A percentile compares a stretch with the other conserved stretches of the same genome.
Conservation (phyloP, 352 stramenopile genomes). For the Phytophthora hibernalis region DNA sequence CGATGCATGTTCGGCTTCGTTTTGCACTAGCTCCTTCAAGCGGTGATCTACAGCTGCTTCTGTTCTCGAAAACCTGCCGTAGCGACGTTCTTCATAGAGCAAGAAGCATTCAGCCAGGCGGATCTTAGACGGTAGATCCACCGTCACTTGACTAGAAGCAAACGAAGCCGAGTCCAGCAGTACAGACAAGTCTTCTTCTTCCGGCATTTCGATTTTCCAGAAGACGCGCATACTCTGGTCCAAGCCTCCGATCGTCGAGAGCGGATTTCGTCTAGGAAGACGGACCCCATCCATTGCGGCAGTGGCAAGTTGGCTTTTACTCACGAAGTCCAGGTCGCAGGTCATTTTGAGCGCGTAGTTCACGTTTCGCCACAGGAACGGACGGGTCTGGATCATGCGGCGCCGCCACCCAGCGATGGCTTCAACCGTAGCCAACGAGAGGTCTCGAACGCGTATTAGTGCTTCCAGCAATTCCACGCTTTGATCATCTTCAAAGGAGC, state of each 20-base stretch:
- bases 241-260: conserved; percentile 73
- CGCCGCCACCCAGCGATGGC: conserved; percentile 66
- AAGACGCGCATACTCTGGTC: conserved; percentile 66
- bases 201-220: conserved; percentile 62
- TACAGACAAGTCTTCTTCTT: conserved; percentile 62
- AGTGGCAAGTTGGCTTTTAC: conserved; percentile 62
- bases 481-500: conserved; percentile 53
- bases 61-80: conserved; percentile 45
- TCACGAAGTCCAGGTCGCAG: conserved; percentile 77
- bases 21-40: conserved; percentile 61
- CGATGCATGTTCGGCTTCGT: conserved; percentile 65
- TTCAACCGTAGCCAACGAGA: conserved; percentile 64
- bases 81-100: conserved; percentile 62
- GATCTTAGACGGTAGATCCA: conserved; percentile 58
- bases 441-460: conserved; percentile 52
- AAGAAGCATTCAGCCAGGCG: conserved; percentile 66
- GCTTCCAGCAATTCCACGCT: conserved; percentile 54
- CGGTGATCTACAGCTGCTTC: conserved; percentile 49
- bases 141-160: conserved; percentile 28
- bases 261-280: conserved; percentile 67
- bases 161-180: conserved; percentile 66
- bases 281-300: conserved; percentile 65
- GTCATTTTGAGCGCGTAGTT: conserved; percentile 82
- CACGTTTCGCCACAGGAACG: conserved; percentile 64
- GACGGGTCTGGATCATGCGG: conserved; percentile 61